phyloP scores from a whole-genome alignment of 257 asterid species.

The Scutellaria minor region DNA sequence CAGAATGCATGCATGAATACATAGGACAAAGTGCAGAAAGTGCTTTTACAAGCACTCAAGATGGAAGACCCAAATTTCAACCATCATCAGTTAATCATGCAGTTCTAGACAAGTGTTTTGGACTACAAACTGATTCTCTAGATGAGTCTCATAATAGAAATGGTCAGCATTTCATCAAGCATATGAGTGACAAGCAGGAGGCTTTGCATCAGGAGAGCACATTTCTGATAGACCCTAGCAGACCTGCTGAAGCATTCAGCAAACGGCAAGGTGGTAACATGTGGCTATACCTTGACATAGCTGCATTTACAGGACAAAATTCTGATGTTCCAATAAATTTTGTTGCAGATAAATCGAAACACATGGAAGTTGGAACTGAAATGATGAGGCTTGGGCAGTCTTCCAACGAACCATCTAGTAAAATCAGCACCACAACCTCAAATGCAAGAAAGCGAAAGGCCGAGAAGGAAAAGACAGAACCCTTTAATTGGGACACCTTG shows the following conservation, averaged over 20 bases:
- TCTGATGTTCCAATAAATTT: conserved; percentile 18
- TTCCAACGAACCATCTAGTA: conserved; percentile 37
- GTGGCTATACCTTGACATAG: conserved; percentile 22
- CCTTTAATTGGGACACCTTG: conserved; percentile 79
- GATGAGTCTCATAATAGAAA: conserved; percentile 38
- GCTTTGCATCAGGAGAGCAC: conserved; percentile 40
- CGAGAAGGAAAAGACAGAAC: conserved; percentile 53
- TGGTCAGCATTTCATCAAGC: conserved; percentile 39
- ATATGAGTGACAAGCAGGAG: conserved; percentile 38
- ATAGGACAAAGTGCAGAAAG: conserved; percentile 45
- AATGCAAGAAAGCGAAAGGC: conserved; percentile 60
- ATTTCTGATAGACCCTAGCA: conserved; percentile 37
- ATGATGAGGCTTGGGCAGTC: conserved; percentile 30
- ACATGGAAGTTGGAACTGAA: conserved; percentile 21
- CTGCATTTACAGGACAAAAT: conserved; percentile 4
- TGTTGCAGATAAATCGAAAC: conserved; percentile 39
- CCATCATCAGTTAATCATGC: conserved; percentile 39
- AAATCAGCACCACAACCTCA: conserved; percentile 37
- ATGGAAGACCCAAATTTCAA: conserved; percentile 41
- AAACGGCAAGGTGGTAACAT: conserved; percentile 51
- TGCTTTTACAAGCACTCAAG: conserved; percentile 38
- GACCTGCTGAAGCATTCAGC: conserved; percentile 48
- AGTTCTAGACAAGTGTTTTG: conserved; percentile 31
- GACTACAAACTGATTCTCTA: conserved; percentile 33
- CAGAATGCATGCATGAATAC: conserved; percentile 32